A percentile compares a stretch with the other conserved stretches of the same genome.
Conservation (phyloP, 2,329 filamentous ascomycete genomes). For the Paraphoma chrysanthemicola region DNA sequence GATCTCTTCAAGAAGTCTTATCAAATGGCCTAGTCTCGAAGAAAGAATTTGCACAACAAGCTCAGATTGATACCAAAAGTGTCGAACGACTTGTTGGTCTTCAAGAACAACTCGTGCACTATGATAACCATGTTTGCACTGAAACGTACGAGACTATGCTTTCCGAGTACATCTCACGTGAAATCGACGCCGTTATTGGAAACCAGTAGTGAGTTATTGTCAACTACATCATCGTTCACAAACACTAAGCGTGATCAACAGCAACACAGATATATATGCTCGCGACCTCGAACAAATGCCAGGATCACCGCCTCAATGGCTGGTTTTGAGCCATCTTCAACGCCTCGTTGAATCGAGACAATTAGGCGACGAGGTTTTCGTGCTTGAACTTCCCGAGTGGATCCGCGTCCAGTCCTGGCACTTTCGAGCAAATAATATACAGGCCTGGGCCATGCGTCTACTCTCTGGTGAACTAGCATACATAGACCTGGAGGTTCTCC, state of each 20-base stretch:
- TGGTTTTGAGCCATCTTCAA: slow-evolving; percentile 20
- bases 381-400: slow-evolving; percentile 13
- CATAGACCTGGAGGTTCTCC: slow-evolving; percentile 27
- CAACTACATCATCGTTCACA: neutral
- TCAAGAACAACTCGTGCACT: slow-evolving; percentile 14
- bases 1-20: slow-evolving; percentile 14
- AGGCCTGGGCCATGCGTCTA: slow-evolving; percentile 23
- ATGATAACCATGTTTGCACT: slow-evolving; percentile 25
- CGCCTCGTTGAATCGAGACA: slow-evolving; percentile 8
- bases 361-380: slow-evolving; percentile 18
- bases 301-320: slow-evolving; percentile 34
- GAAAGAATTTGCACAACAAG: slow-evolving; percentile 25
- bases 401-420: slow-evolving; percentile 34
- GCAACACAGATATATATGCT: slow-evolving; percentile 9
- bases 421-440: slow-evolving; percentile 21
- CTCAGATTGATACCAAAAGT: slow-evolving; percentile 25
- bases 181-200: slow-evolving; percentile 15
- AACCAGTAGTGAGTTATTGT: slow-evolving; percentile 20
- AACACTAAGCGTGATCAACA: neutral
- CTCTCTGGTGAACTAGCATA: slow-evolving; percentile 26
- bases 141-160: slow-evolving; percentile 19
- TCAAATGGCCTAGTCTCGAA: slow-evolving; percentile 21
- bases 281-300: slow-evolving; percentile 13
- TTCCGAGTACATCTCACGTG: slow-evolving; percentile 7
- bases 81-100: slow-evolving; percentile 25